Evolutionary conservation across 1,284 basidiomycete species (phyloP).

Genomic region (Melampsora americana): DNA sequence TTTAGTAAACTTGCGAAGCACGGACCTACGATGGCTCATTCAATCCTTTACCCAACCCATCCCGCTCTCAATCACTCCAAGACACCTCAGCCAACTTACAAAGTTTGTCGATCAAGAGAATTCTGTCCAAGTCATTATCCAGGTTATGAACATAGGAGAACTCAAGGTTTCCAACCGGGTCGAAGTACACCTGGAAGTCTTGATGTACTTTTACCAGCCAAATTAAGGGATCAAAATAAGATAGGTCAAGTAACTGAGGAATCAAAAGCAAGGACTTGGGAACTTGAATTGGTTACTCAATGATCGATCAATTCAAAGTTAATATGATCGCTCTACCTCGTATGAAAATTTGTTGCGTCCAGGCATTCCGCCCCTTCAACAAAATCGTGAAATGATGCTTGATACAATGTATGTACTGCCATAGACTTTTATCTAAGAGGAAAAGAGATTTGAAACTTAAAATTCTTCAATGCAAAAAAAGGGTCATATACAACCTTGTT

Average conservation of each 20-base stretch:
- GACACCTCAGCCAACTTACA: constrained; percentile 65
- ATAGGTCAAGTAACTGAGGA: not conserved
- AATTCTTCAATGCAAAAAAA: too few species aligned
- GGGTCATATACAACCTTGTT: too few species aligned
- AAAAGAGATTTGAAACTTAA: too few species aligned
- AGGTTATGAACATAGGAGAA: constrained; percentile 10
- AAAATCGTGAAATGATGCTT: too few species aligned
- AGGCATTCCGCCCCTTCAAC: too few species aligned
- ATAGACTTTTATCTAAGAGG: too few species aligned
- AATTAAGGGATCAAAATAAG: not conserved
- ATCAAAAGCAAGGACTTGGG: constrained; percentile 5
- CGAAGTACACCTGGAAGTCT: constrained; percentile 4
- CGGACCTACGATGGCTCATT: constrained; percentile 59
- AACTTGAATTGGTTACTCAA: not conserved
- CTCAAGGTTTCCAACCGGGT: not conserved
- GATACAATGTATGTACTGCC: too few species aligned
- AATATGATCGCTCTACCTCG: too few species aligned
- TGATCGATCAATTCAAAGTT: not conserved
- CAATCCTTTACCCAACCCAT: constrained; percentile 51
- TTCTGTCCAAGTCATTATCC: constrained; percentile 61
- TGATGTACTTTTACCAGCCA: constrained; percentile 6
- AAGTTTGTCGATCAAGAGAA: constrained; percentile 72
- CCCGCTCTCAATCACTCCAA: constrained; percentile 48
- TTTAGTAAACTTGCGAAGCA: constrained; percentile 65
- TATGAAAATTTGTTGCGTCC: too few species aligned